A percentile compares a stretch with the other conserved stretches of the same genome.
Evolutionary conservation across 768 basidiomycete genomes (phyloP).

Genomic region (Lactifluus echinatus): DNA sequence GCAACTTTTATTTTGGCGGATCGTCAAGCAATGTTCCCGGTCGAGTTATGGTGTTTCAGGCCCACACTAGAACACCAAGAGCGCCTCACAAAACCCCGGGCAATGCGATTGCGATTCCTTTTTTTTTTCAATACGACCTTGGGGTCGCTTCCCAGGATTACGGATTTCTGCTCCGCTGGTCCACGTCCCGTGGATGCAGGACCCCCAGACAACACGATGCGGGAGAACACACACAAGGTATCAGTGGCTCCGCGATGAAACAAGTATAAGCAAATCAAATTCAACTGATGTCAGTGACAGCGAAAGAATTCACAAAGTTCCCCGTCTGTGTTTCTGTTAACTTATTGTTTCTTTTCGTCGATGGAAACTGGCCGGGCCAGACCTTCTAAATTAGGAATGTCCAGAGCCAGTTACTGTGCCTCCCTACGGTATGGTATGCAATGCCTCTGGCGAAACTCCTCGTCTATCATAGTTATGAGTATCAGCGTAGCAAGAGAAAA

Average conservation of each 20-base stretch:
- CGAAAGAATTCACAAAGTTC: conserved; percentile 1
- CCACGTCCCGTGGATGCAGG: neutral
- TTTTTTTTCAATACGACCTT: neutral
- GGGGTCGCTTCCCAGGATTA: neutral
- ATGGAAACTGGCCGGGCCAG: neutral
- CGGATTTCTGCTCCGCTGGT: neutral
- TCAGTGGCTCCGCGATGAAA: neutral
- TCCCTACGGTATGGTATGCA: conserved; percentile 10
- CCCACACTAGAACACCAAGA: conserved; percentile 7
- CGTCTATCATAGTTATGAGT: conserved; percentile 15
- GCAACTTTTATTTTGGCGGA: neutral
- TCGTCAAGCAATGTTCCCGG: neutral
- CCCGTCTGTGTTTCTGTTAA: neutral
- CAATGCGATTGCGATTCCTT: neutral
- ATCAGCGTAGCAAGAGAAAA: conserved; percentile 9
- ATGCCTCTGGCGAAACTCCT: conserved; percentile 8
- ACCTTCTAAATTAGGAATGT: conserved; percentile 19
- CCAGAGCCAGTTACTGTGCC: conserved; percentile 12
- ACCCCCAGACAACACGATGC: neutral
- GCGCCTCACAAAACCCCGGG: neutral
- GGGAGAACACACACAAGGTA: neutral
- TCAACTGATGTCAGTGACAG: neutral
- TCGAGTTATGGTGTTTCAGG: conserved; percentile 9
- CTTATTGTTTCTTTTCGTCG: neutral
- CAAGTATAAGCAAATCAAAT: neutral